A percentile compares a stretch with the other conserved stretches of the same genome.
Evolutionary conservation across 2,329 filamentous ascomycete genomes (phyloP).

Genomic region (Phialemonium atrogriseum): DNA sequence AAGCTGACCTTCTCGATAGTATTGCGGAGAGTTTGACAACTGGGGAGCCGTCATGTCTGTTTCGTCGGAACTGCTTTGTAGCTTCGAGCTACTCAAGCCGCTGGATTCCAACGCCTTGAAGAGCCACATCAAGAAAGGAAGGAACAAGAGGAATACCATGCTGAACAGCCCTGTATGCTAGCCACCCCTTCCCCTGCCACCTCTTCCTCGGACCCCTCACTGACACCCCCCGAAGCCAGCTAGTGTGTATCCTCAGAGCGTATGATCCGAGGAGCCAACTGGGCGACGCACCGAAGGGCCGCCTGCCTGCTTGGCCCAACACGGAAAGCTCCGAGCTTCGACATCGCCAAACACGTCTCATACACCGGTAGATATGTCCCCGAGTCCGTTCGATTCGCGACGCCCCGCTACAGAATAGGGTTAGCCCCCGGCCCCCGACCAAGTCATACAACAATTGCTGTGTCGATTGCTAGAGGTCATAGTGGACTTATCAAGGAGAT

Average conservation of each 20-base stretch:
- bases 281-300: no score
- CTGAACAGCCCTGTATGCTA: conserved; percentile 86
- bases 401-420: no score
- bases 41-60: conserved; percentile 99
- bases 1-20: conserved; percentile 43
- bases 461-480: no score
- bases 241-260: conserved; percentile 47
- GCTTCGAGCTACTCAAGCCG: conserved; percentile 93
- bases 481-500: no score
- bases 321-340: no score
- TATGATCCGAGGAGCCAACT: no score
- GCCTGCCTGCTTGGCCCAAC: no score
- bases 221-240: conserved; percentile 33
- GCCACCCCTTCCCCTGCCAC: background rate
- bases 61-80: conserved; percentile 85
- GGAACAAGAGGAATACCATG: conserved; percentile 90
- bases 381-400: no score
- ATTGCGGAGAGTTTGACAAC: conserved; percentile 98
- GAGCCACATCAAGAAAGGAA: conserved; percentile 97
- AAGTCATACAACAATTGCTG: no score
- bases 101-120: conserved; percentile 93
- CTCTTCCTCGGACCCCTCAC: conserved; percentile 2
- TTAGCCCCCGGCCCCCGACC: no score
- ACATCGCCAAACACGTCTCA: no score
- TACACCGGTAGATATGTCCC: no score